A percentile compares a stretch with the other conserved stretches of the same genome.
Conservation (phyloP, 805 yeast genomes). For the Hanseniaspora nectarophila region DNA sequence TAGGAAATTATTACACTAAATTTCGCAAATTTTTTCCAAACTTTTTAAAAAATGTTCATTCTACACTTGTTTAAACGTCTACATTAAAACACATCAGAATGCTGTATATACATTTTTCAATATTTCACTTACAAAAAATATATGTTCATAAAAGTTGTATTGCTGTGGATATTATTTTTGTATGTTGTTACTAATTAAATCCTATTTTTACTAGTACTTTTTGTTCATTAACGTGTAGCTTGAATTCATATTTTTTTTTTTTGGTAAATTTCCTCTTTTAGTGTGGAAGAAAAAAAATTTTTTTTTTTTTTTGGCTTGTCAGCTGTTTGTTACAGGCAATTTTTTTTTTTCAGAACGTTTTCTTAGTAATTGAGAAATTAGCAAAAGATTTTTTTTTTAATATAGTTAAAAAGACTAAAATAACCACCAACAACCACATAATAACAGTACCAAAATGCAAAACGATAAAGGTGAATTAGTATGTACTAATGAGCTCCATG, state of each 20-base stretch:
- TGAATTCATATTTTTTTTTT: too few species aligned
- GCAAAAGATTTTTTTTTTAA: constrained; percentile 11
- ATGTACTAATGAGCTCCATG: constrained; percentile 36
- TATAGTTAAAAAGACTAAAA: constrained; percentile 20
- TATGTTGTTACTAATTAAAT: neutral
- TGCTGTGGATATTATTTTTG: too few species aligned
- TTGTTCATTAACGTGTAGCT: neutral
- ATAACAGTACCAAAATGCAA: constrained; percentile 61
- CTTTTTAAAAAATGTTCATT: too few species aligned
- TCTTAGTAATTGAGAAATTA: too few species aligned
- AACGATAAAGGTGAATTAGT: constrained; percentile 99
- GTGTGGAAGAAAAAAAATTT: neutral
- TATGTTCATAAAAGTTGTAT: too few species aligned
- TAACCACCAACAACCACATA: constrained; percentile 12
- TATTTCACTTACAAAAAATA: too few species aligned
- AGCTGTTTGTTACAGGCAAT: too few species aligned
- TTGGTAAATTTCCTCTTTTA: neutral
- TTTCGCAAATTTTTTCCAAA: neutral
- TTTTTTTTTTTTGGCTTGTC: too few species aligned
- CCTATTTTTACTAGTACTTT: neutral
- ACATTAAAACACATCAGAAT: too few species aligned
- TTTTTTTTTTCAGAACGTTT: neutral
- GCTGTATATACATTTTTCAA: too few species aligned
- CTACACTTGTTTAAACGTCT: too few species aligned
- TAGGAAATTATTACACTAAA: neutral